Conservation (phyloP, 2,329 filamentous ascomycete species). For the Stenocarpella maydis region DNA sequence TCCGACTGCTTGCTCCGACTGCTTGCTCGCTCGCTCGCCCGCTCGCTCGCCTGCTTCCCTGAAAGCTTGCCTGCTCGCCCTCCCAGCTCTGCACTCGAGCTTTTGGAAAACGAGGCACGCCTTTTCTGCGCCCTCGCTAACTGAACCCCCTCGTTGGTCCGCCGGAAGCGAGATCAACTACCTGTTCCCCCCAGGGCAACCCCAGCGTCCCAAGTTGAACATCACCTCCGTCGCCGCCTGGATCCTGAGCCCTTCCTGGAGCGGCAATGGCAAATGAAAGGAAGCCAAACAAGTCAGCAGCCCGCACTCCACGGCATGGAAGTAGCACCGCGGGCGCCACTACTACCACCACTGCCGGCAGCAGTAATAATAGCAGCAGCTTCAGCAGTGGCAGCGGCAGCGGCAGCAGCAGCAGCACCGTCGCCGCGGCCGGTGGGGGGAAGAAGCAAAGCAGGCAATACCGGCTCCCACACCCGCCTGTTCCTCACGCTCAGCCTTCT, state of each 20-base stretch:
- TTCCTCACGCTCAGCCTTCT: constrained; percentile 16
- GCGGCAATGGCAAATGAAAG: constrained; percentile 28
- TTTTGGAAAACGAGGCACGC: constrained; percentile 2
- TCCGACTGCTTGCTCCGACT: constrained; percentile 9
- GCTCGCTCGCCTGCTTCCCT: constrained; percentile 9
- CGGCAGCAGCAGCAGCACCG: neutral
- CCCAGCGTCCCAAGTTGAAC: constrained; percentile 6
- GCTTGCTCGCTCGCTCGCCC: too few relatives aligned
- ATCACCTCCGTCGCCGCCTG: neutral
- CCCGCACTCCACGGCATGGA: constrained; percentile 14
- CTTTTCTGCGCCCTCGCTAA: constrained; percentile 23
- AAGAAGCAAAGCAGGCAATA: constrained; percentile 29
- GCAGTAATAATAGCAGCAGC: neutral
- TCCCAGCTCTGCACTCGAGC: neutral
- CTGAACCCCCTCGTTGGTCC: constrained; percentile 26
- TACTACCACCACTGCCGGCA: neutral
- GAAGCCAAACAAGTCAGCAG: constrained; percentile 13
- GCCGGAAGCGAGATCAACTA: constrained; percentile 13
- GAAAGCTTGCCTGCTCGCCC: too few relatives aligned
- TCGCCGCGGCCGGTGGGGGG: neutral
- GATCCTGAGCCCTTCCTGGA: neutral
- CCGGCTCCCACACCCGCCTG: constrained; percentile 12
- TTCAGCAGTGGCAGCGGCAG: neutral
- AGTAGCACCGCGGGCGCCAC: neutral
- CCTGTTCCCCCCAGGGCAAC: neutral